Evolutionary conservation across 371 early-diverging fungal species (phyloP).

Genomic region (Blakeslea trispora): DNA sequence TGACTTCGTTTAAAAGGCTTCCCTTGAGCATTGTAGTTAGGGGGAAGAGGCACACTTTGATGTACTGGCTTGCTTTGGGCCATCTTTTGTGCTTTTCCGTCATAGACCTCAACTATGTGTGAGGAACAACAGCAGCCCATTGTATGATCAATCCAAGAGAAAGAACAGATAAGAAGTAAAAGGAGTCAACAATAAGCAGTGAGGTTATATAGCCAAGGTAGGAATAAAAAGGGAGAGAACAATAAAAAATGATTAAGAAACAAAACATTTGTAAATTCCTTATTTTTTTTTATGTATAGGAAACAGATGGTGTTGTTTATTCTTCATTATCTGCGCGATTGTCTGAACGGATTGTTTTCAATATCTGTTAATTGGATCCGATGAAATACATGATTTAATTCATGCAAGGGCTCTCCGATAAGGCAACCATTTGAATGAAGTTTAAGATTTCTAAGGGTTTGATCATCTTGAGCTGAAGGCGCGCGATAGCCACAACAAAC

Average conservation of each 20-base stretch:
- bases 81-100: conserved; percentile 7
- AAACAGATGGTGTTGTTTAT: conserved; percentile 3
- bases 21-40: conserved; percentile 18
- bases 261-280: too few species aligned
- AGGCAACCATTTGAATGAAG: conserved; percentile 2
- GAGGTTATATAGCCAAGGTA: too few species aligned
- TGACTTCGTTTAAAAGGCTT: conserved; percentile 40
- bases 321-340: conserved; percentile 18
- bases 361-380: conserved; percentile 17
- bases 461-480: not conserved
- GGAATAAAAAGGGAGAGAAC: too few species aligned
- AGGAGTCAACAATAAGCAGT: too few species aligned
- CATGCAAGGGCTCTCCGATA: conserved; percentile 15
- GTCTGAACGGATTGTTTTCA: conserved; percentile 8
- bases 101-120: conserved; percentile 15
- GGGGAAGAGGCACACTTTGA: not conserved
- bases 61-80: conserved; percentile 5
- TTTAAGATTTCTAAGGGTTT: not conserved
- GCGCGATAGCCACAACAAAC: conserved; percentile 23
- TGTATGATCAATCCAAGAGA: too few species aligned
- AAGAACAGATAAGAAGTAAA: too few species aligned
- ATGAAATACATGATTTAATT: conserved; percentile 1
- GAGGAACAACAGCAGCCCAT: conserved; percentile 44
- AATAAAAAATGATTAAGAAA: too few species aligned
- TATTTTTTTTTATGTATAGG: too few species aligned